phyloP scores from a whole-genome alignment of 495 filamentous ascomycete species.

The Penicillium riverlandense region DNA sequence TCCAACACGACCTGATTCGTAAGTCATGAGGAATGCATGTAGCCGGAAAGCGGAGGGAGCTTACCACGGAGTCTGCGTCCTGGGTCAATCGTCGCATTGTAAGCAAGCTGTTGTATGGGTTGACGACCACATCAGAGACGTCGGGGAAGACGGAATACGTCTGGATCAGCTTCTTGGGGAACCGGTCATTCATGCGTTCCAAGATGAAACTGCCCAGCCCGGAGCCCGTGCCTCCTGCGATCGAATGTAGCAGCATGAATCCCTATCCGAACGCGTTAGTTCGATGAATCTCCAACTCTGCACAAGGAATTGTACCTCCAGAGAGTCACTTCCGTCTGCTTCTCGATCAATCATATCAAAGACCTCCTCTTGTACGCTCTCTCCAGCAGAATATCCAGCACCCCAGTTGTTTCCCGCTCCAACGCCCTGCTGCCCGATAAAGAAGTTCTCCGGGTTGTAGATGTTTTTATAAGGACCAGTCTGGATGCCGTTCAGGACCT shows the following conservation, averaged over 20 bases:
- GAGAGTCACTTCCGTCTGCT: slow-evolving; percentile 92
- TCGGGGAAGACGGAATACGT: slow-evolving; percentile 98
- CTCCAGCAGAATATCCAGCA: slow-evolving; percentile 87
- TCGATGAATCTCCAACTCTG: not conserved
- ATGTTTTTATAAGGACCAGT: slow-evolving; percentile 92
- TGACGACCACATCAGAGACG: slow-evolving; percentile 88
- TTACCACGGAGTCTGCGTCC: slow-evolving; percentile 89
- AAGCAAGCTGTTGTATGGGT: slow-evolving; percentile 94
- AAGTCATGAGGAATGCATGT: not conserved
- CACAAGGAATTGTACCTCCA: slow-evolving; percentile 54
- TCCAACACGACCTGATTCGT: slow-evolving; percentile 74
- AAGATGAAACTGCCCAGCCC: slow-evolving; percentile 90
- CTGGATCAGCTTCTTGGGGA: slow-evolving; percentile 97
- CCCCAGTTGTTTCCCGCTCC: slow-evolving; percentile 99
- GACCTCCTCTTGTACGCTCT: slow-evolving; percentile 89
- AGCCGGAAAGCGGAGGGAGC: slow-evolving; percentile 2
- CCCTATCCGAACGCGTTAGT: slow-evolving; percentile 42
- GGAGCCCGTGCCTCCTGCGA: slow-evolving; percentile 93
- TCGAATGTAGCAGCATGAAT: slow-evolving; percentile 97
- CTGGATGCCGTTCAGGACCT: slow-evolving; percentile 90
- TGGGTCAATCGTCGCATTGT: slow-evolving; percentile 86
- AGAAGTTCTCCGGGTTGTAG: slow-evolving; percentile 99
- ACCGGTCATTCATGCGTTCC: slow-evolving; percentile 94
- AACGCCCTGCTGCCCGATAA: slow-evolving; percentile 80
- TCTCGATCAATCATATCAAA: slow-evolving; percentile 99